phyloP scores from a whole-genome alignment of 495 filamentous ascomycete genomes.

The Amphirosellinia nigrospora region DNA sequence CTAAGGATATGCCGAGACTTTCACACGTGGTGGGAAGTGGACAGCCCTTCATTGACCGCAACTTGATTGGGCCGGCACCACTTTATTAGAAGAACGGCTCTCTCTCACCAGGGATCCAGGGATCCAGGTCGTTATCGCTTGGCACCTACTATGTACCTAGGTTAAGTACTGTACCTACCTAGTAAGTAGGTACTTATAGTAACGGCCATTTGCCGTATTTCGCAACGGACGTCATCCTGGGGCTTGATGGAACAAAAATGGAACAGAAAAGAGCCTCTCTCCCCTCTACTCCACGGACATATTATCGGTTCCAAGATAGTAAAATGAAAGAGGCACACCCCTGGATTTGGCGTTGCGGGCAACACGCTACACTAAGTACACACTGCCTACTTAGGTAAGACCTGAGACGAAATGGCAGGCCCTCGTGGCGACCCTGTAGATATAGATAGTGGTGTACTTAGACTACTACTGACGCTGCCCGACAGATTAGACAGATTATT shows the following conservation, averaged over 20 bases:
- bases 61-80: slow-evolving; percentile 7
- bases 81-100: slow-evolving; percentile 6
- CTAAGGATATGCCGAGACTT: slow-evolving; percentile 25
- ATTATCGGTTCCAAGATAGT: neutral
- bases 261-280: neutral
- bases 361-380: too few relatives aligned
- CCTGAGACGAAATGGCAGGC: slow-evolving; percentile 15
- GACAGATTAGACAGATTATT: slow-evolving; percentile 6
- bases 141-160: too few relatives aligned
- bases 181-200: too few relatives aligned
- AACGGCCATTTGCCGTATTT: slow-evolving; percentile 14
- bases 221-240: slow-evolving; percentile 11
- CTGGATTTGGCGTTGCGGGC: slow-evolving; percentile 12
- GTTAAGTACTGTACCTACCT: too few relatives aligned
- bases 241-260: neutral
- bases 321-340: neutral
- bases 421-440: slow-evolving; percentile 23
- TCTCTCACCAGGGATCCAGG: slow-evolving; percentile 10
- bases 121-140: slow-evolving; percentile 5
- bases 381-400: too few relatives aligned
- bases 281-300: neutral
- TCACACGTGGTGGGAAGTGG: slow-evolving; percentile 22
- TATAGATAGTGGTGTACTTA: too few relatives aligned
- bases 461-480: neutral
- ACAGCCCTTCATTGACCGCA: neutral